Evolutionary conservation across 306 rosid species (phyloP).

Genomic region (Rosa chinensis): DNA sequence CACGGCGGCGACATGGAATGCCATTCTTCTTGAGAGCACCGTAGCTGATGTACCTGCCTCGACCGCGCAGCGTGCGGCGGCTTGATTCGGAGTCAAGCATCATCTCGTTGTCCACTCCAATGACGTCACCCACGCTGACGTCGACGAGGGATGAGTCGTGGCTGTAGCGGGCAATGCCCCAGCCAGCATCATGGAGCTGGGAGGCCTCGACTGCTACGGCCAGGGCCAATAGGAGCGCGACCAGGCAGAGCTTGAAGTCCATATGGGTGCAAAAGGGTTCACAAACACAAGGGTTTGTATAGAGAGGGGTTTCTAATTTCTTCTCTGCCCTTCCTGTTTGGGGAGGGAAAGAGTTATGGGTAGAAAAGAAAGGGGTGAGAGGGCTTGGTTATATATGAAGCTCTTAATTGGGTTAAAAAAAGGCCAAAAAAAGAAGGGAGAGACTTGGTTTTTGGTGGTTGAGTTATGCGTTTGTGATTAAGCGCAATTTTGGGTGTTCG

Average conservation of each 20-base stretch:
- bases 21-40: slow-evolving; percentile 29
- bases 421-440: not conserved
- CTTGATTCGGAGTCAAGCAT: slow-evolving; percentile 31
- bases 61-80: slow-evolving; percentile 16
- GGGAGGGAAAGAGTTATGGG: not conserved
- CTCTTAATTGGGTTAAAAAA: not conserved
- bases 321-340: slow-evolving; percentile 7
- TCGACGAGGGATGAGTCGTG: not conserved
- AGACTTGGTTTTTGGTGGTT: not conserved
- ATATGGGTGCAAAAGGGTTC: slow-evolving; percentile 24
- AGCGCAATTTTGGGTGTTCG: slow-evolving; percentile 1
- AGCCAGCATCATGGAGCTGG: slow-evolving; percentile 7
- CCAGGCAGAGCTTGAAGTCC: slow-evolving; percentile 33
- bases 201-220: slow-evolving; percentile 35
- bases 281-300: not conserved
- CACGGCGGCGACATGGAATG: slow-evolving; percentile 47
- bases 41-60: slow-evolving; percentile 31
- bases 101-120: slow-evolving; percentile 45
- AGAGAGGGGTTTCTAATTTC: not conserved
- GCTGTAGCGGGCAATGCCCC: slow-evolving; percentile 11
- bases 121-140: slow-evolving; percentile 13
- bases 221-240: slow-evolving; percentile 34
- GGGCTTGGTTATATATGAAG: not conserved
- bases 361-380: not conserved
- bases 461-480: not conserved